phyloP scores from a whole-genome alignment of 192 early-diverging fungal genomes.

The Phycomyces nitens region DNA sequence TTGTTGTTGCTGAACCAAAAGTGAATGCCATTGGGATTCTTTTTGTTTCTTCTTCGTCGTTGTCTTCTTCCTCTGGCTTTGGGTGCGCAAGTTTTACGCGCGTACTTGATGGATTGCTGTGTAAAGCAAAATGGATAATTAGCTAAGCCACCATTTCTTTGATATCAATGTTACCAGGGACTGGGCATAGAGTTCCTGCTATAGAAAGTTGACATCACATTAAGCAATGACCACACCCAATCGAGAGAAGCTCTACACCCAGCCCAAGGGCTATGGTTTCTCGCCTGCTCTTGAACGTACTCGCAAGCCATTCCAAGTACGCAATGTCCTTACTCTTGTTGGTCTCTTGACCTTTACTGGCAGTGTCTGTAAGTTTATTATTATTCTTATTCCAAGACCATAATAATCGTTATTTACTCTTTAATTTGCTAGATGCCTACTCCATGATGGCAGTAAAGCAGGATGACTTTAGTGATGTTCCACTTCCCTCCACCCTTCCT shows the following conservation, averaged over 20 bases:
- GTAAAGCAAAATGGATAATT: background rate
- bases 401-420: background rate
- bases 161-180: no score
- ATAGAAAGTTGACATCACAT: background rate
- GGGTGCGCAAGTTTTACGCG: no score
- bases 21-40: slow-evolving; percentile 3
- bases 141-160: background rate
- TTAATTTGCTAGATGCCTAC: slow-evolving; percentile 55
- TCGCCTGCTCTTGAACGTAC: slow-evolving; percentile 57
- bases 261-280: slow-evolving; percentile 40
- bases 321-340: slow-evolving; percentile 47
- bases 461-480: slow-evolving; percentile 74
- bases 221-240: background rate
- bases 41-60: no score
- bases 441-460: slow-evolving; percentile 71
- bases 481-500: slow-evolving; percentile 45
- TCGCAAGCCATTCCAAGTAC: slow-evolving; percentile 43
- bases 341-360: slow-evolving; percentile 48
- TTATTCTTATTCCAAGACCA: background rate
- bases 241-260: slow-evolving; percentile 36
- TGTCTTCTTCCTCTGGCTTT: no score
- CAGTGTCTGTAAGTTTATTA: slow-evolving; percentile 46
- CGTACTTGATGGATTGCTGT: no score
- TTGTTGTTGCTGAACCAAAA: slow-evolving; percentile 15
- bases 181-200: no score